phyloP scores from a whole-genome alignment of 805 yeast genomes.

The Teunomyces funiuensis region DNA sequence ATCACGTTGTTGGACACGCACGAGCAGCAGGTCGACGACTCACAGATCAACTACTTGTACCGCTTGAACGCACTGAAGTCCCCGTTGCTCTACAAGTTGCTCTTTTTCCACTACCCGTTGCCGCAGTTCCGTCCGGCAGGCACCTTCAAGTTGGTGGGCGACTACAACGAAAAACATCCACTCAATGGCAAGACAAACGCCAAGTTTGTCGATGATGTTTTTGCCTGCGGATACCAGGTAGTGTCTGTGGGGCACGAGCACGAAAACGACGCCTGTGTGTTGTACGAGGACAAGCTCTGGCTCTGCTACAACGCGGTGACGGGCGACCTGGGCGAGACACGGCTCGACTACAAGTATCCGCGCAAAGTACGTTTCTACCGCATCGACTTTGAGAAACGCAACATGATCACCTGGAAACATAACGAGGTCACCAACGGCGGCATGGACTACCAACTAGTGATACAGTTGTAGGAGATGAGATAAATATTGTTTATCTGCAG shows the following conservation, averaged over 20 bases:
- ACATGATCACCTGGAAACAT: conserved; percentile 40
- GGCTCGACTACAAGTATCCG: conserved; percentile 21
- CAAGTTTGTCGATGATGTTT: conserved; percentile 33
- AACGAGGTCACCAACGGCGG: conserved; percentile 23
- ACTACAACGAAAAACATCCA: conserved; percentile 37
- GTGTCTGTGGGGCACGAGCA: conserved; percentile 46
- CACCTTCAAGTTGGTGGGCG: conserved; percentile 37
- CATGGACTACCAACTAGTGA: conserved; percentile 26
- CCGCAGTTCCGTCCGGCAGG: conserved; percentile 44
- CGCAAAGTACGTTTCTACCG: conserved; percentile 38
- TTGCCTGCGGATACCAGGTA: conserved; percentile 35
- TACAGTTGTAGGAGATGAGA: not conserved
- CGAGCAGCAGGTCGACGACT: conserved; percentile 23
- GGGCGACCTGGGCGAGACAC: conserved; percentile 37
- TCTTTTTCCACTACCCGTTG: conserved; percentile 42
- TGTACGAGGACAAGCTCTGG: conserved; percentile 27
- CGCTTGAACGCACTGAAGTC: conserved; percentile 12
- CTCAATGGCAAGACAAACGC: conserved; percentile 28
- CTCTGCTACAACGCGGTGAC: conserved; percentile 40
- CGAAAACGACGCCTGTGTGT: conserved; percentile 42
- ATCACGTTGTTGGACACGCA: conserved; percentile 37
- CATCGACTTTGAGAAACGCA: conserved; percentile 24
- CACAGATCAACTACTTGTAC: conserved; percentile 37
- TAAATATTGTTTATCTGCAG: not conserved
- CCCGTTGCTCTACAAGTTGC: conserved; percentile 23